Evolutionary conservation across 148 eudicot species (phyloP).

Genomic region (Amaranthus palmeri): DNA sequence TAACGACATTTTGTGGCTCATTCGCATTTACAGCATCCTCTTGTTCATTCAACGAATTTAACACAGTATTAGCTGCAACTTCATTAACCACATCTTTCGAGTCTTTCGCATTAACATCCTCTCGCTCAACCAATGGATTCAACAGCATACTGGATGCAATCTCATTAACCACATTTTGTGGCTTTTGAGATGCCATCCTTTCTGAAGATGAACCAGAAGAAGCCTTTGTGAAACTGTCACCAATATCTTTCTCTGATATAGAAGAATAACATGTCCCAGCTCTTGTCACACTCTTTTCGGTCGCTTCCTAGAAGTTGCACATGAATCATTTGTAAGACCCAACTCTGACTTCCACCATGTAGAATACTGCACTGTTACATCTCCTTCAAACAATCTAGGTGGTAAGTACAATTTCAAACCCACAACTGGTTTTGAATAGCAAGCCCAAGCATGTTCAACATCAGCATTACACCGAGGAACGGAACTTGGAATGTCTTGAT

Average conservation of each 20-base stretch:
- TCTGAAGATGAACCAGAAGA: background rate
- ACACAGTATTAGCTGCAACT: background rate
- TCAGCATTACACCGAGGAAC: background rate
- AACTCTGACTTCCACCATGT: constrained; percentile 13
- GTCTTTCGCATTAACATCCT: too few relatives aligned
- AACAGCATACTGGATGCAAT: background rate
- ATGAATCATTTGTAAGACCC: background rate
- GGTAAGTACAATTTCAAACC: constrained; percentile 20
- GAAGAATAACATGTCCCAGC: background rate
- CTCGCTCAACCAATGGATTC: background rate
- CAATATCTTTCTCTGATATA: background rate
- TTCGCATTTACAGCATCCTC: background rate
- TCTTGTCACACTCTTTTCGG: background rate
- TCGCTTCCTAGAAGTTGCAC: background rate
- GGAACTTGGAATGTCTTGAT: constrained; percentile 44
- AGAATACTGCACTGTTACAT: constrained; percentile 13
- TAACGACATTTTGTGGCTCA: background rate
- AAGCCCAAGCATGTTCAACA: constrained; percentile 15
- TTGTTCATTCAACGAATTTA: background rate
- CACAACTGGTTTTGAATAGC: constrained; percentile 6
- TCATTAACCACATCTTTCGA: background rate
- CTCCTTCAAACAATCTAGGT: constrained; percentile 18
- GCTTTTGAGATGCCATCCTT: background rate
- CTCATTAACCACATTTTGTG: background rate
- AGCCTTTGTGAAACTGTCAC: background rate